Base-by-base conservation (phyloP, 2,329 filamentous ascomycete species). In the Cryphonectria japonica region DNA sequence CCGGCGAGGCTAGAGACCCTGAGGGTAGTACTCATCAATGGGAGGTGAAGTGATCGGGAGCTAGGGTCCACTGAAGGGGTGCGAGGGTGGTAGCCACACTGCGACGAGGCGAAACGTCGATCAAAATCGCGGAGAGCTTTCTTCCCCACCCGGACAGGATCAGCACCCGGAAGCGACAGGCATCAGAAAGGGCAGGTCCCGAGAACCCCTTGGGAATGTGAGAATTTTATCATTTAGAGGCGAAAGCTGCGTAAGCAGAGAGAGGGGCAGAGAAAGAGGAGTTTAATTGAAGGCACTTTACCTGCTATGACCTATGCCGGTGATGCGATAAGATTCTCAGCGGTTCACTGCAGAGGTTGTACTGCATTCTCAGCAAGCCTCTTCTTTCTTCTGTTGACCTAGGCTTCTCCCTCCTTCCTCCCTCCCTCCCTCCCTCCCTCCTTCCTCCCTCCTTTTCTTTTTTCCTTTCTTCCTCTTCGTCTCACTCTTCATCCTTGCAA, bases 91-190 rank as follows among this genome's bases (percentile, higher is more conserved):
- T 16, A 59, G 54, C 54, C 54, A 59, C 54, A 59, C 67, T 70
- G 69, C 62, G 64, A 67, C 69, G 69, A 68, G 61, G 59, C 67
- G 67, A 71, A 71, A 69, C 70, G 70, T 69, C 70, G 67, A 69
- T 71, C 70, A 71, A 63, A 62, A 66, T 32, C 46, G 67, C 62
- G 54, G 26, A 59, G 14, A 32, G 29, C 54, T 8, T 59, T 8
- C 54, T 59, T 59, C 54, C 26, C 54, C 54, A 59, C 54, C 54
- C 29, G 13, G 26, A 29, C 13, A 34, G 26, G 16, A 29, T 16
- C 26, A 19, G 54, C 26, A 13, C 2, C 26, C 8, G 26, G 26
- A 57, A 29, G 26, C 14, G 13, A 34, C 14, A 22, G 5, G 54
- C 54, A 34, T 59, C 29, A 32, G 54, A 26, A 32, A 59, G 54